phyloP scores from a whole-genome alignment of 2,329 filamentous ascomycete species.

The Diaporthe batatas region DNA sequence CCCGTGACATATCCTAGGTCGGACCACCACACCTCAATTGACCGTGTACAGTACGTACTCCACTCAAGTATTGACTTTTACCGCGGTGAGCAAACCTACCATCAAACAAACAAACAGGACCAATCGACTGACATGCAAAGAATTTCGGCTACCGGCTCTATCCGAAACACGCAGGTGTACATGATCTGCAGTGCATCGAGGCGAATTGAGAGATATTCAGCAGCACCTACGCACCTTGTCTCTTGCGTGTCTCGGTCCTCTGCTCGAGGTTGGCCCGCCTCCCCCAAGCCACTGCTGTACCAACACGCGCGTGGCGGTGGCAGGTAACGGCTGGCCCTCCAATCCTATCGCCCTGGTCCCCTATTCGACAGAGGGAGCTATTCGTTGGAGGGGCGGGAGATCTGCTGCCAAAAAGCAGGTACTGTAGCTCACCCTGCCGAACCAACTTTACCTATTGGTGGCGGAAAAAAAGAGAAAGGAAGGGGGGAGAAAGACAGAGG shows the following conservation, averaged over 20 bases:
- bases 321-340: slow-evolving; percentile 22
- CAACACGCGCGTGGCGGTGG: slow-evolving; percentile 32
- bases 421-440: not conserved
- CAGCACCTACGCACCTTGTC: slow-evolving; percentile 5
- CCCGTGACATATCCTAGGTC: not conserved
- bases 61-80: not conserved
- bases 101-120: not conserved
- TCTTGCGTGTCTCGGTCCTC: slow-evolving; percentile 21
- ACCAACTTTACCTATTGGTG: not conserved
- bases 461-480: not conserved
- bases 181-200: slow-evolving; percentile 32
- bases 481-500: too few species aligned
- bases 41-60: rapidly evolving
- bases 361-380: not conserved
- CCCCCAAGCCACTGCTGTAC: slow-evolving; percentile 1
- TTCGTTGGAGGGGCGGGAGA: not conserved
- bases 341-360: not conserved
- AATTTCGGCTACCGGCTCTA: slow-evolving; percentile 17
- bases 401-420: not conserved
- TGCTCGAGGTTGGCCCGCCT: slow-evolving; percentile 23
- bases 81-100: not conserved
- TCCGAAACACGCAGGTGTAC: slow-evolving; percentile 24
- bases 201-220: not conserved
- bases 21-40: not conserved
- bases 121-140: not conserved